Conservation (phyloP, 2,329 filamentous ascomycete species). For the Diaporthe destruens region DNA sequence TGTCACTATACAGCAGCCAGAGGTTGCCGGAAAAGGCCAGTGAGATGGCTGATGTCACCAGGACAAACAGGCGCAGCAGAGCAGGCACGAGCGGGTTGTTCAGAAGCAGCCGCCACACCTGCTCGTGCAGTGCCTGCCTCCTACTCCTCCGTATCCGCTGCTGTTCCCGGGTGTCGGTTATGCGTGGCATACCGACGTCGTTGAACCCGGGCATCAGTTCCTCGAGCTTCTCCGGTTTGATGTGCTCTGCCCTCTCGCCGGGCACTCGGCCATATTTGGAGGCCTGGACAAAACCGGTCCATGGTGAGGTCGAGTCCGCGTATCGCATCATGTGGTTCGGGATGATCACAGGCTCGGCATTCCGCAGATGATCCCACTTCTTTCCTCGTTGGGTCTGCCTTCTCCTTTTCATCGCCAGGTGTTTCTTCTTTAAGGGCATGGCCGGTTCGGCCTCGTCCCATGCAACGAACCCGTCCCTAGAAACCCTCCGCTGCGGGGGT, state of each 20-base stretch:
- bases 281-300: slow-evolving; percentile 67
- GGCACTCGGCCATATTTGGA: slow-evolving; percentile 63
- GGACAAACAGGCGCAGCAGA: slow-evolving; percentile 83
- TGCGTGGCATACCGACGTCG: slow-evolving; percentile 48
- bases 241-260: slow-evolving; percentile 62
- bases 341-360: slow-evolving; percentile 70
- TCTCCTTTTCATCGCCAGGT: slow-evolving; percentile 60
- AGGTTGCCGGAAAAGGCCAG: slow-evolving; percentile 84
- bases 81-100: slow-evolving; percentile 89
- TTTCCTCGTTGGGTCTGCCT: slow-evolving; percentile 62
- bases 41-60: slow-evolving; percentile 85
- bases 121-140: slow-evolving; percentile 67
- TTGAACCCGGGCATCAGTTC: slow-evolving; percentile 63
- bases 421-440: slow-evolving; percentile 54
- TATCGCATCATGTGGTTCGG: slow-evolving; percentile 57
- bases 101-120: slow-evolving; percentile 77
- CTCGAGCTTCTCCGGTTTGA: slow-evolving; percentile 59
- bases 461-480: slow-evolving; percentile 62
- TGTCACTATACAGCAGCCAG: slow-evolving; percentile 61
- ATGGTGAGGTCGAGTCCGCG: slow-evolving; percentile 58
- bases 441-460: slow-evolving; percentile 53
- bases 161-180: slow-evolving; percentile 37
- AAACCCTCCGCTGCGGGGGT: slow-evolving; percentile 57
- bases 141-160: slow-evolving; percentile 40
- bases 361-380: slow-evolving; percentile 71